Percentiles rank a stretch among this genome's conserved stretches.
Conservation (phyloP, 805 yeast species). For the Pichia rugopelliculosa region DNA sequence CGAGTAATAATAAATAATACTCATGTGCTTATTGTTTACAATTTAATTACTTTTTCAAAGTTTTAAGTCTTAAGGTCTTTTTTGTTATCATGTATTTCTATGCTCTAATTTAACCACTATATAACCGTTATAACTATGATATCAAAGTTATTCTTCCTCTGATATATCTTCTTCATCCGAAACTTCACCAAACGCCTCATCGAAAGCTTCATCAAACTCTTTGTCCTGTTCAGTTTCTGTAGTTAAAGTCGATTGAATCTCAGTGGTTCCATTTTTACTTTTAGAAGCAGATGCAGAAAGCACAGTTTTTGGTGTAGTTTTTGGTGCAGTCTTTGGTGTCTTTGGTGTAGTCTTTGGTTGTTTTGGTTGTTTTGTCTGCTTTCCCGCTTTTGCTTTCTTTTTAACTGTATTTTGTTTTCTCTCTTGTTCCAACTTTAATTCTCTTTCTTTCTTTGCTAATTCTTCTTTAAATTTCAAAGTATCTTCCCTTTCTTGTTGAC, state of each 20-base stretch:
- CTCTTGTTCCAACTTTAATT: not conserved
- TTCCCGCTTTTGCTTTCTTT: not conserved
- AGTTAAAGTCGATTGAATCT: not conserved
- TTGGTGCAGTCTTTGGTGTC: not conserved
- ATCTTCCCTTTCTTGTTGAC: not conserved
- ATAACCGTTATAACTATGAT: no score
- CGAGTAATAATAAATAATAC: no score
- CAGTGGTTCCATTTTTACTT: not conserved
- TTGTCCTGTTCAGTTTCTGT: slow-evolving; percentile 6
- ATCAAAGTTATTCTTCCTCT: slow-evolving; percentile 26
- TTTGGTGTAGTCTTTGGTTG: not conserved
- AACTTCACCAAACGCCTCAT: slow-evolving; percentile 10
- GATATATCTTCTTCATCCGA: slow-evolving; percentile 22
- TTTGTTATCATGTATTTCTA: no score
- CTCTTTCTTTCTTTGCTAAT: not conserved
- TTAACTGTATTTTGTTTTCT: not conserved
- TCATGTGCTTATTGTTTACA: no score
- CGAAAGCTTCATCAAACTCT: slow-evolving; percentile 10
- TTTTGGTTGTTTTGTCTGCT: not conserved
- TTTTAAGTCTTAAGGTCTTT: no score
- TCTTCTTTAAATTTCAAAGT: not conserved
- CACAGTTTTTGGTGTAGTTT: not conserved
- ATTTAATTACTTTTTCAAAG: no score
- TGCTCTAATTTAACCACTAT: no score
- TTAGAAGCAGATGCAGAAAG: not conserved